phyloP scores from a whole-genome alignment of 129 eudicot species.

The Helichrysum umbraculigerum region DNA sequence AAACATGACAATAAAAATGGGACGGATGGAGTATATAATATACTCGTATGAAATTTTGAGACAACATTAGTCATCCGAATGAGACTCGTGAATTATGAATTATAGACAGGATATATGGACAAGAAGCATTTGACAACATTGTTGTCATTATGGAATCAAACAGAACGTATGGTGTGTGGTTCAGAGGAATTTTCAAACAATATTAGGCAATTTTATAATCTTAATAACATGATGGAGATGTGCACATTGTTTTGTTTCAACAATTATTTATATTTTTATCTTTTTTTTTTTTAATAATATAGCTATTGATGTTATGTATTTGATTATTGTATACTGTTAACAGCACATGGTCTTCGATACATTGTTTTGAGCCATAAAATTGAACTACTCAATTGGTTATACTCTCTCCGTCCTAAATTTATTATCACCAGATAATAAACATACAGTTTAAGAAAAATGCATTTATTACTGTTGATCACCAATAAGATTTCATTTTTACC shows the following conservation, averaged over 20 bases:
- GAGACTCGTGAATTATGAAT: background rate
- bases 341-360: background rate
- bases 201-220: conserved; percentile 1
- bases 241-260: background rate
- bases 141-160: conserved; percentile 19
- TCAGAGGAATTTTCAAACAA: conserved; percentile 15
- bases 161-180: conserved; percentile 23
- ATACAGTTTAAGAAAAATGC: too few species aligned
- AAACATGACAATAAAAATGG: too few species aligned
- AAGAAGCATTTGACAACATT: conserved; percentile 17
- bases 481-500: too few species aligned
- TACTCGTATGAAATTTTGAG: background rate
- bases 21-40: too few species aligned
- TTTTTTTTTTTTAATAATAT: background rate
- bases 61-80: too few species aligned
- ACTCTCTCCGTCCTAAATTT: too few species aligned
- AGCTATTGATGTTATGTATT: background rate
- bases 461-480: too few species aligned
- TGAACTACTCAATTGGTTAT: too few species aligned
- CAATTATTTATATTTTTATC: background rate
- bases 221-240: conserved; percentile 9
- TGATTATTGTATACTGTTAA: background rate
- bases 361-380: background rate
- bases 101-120: background rate
- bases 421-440: too few species aligned